phyloP scores from a whole-genome alignment of 306 rosid species.

The Mucuna pruriens region DNA sequence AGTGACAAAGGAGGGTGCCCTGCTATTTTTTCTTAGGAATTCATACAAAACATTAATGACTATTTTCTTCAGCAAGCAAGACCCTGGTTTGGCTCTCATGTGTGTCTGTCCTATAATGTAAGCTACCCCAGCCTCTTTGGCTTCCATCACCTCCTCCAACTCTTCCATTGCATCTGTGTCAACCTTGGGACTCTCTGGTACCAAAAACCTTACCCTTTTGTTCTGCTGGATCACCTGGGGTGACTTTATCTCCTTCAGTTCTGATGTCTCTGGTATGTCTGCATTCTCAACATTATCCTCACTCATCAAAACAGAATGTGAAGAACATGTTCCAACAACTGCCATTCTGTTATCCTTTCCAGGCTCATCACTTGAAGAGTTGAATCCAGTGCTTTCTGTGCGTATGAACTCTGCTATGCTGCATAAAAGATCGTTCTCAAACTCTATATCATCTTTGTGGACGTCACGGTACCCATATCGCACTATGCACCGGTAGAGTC shows the following conservation, averaged over 20 bases:
- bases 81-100: conserved; percentile 86
- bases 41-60: conserved; percentile 77
- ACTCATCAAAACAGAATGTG: conserved; percentile 50
- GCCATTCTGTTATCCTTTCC: conserved; percentile 61
- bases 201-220: conserved; percentile 78
- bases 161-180: conserved; percentile 57
- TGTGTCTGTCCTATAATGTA: conserved; percentile 80
- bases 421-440: conserved; percentile 85
- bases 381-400: conserved; percentile 36
- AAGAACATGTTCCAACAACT: conserved; percentile 73
- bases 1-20: conserved; percentile 61
- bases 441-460: conserved; percentile 81
- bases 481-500: conserved; percentile 84
- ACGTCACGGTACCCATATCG: conserved; percentile 87
- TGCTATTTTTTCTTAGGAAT: conserved; percentile 82
- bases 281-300: conserved; percentile 34
- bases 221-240: conserved; percentile 49
- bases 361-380: conserved; percentile 34
- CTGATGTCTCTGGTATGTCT: conserved; percentile 45
- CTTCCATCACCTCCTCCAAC: conserved; percentile 77
- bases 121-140: conserved; percentile 82
- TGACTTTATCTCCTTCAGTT: conserved; percentile 64
- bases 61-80: conserved; percentile 65
- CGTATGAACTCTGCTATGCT: conserved; percentile 91
- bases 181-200: conserved; percentile 82